Conservation (phyloP, 495 filamentous ascomycete species). For the Podospora didyma region DNA sequence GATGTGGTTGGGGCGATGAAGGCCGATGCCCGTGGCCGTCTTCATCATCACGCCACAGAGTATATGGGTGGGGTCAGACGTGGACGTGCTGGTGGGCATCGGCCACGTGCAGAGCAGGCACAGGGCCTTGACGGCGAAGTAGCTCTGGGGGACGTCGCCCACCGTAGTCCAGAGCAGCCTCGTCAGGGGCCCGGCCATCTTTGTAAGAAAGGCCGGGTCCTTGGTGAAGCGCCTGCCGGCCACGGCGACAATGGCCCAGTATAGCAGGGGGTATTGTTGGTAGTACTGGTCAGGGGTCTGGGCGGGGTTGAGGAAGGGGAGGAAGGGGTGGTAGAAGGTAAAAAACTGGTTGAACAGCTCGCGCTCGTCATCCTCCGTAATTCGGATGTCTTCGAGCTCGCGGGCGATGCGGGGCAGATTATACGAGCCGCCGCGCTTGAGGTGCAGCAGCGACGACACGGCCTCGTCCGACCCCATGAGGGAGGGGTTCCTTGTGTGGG, state of each 20-base stretch:
- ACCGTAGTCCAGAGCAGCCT: constrained; percentile 78
- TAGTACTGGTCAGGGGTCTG: constrained; percentile 72
- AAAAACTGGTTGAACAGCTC: constrained; percentile 82
- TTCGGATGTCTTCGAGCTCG: constrained; percentile 68
- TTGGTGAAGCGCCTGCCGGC: constrained; percentile 69
- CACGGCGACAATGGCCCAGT: constrained; percentile 83
- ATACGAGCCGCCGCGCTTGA: constrained; percentile 57
- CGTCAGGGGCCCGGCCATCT: constrained; percentile 67
- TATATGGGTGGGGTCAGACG: constrained; percentile 85
- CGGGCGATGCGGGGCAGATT: constrained; percentile 46
- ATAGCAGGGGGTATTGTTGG: constrained; percentile 68
- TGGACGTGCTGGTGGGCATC: constrained; percentile 79
- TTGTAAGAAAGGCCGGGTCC: constrained; percentile 63
- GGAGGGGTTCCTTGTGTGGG: constrained; percentile 48
- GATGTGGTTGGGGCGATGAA: constrained; percentile 84
- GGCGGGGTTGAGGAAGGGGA: constrained; percentile 73
- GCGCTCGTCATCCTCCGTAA: constrained; percentile 66
- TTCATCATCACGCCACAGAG: constrained; percentile 90
- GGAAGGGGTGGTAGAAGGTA: constrained; percentile 75
- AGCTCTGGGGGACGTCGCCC: constrained; percentile 77
- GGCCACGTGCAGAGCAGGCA: constrained; percentile 90
- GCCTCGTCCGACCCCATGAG: constrained; percentile 83
- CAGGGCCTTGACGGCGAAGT: constrained; percentile 87
- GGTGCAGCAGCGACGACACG: constrained; percentile 74
- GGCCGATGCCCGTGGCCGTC: constrained; percentile 82